Conservation (phyloP, 2,329 filamentous ascomycete species). For the Colletotrichum horii region DNA sequence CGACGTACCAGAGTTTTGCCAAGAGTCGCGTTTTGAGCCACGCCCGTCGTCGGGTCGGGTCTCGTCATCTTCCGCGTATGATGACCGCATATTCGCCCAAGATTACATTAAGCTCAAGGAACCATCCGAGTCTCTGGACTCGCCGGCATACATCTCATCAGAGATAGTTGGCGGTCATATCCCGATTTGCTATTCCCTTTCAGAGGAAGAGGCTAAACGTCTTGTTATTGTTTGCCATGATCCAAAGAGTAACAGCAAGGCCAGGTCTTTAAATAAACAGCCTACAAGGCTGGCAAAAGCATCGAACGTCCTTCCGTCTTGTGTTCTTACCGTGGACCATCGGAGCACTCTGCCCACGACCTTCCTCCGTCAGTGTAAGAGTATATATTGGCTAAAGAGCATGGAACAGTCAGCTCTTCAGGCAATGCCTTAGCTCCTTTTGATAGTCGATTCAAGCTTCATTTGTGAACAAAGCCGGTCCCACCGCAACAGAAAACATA, state of each 20-base stretch:
- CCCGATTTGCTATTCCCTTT: too few relatives aligned
- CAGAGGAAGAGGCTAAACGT: too few relatives aligned
- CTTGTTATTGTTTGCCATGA: too few relatives aligned
- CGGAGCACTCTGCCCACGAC: not conserved
- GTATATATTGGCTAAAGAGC: rapidly evolving
- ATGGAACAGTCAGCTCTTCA: rapidly evolving
- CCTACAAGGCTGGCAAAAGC: not conserved
- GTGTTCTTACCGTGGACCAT: not conserved
- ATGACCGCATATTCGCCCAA: not conserved
- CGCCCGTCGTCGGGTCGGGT: rapidly evolving
- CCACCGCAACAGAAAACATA: not conserved
- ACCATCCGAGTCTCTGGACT: too few relatives aligned
- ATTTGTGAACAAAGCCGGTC: too few relatives aligned
- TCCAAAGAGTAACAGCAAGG: rapidly evolving
- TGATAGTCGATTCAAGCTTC: too few relatives aligned
- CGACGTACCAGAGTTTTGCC: not conserved
- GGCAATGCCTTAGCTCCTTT: too few relatives aligned
- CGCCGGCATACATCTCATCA: too few relatives aligned
- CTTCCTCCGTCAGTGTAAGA: rapidly evolving
- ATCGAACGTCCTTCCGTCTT: not conserved
- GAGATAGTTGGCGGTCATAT: too few relatives aligned
- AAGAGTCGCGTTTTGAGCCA: not conserved
- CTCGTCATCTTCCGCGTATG: not conserved
- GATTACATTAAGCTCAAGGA: rapidly evolving
- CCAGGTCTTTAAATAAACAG: not conserved